Base-by-base conservation (phyloP, 2,329 filamentous ascomycete species). In the Nemania abortiva region DNA sequence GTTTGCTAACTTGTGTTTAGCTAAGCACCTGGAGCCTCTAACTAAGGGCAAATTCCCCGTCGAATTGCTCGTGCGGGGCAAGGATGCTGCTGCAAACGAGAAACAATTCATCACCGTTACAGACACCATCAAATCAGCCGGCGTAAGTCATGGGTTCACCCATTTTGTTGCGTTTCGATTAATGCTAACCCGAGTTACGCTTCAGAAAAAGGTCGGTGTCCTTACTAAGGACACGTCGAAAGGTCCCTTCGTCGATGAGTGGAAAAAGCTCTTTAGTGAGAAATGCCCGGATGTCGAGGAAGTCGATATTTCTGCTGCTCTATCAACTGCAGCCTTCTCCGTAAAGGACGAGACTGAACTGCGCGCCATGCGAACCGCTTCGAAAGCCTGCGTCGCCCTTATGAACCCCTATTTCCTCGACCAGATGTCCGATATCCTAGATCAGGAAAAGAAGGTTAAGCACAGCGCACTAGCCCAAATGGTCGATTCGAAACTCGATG, bases 321-420 rank as follows among this genome's bases (percentile, higher is more conserved):
- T 99, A 37, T 98, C 96, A 9, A 88, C 89, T 9, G 89, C 91
- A 50, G 94, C 94, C 60, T 92, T 99, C 79, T 91, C 95, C 18
- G 88, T 97, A 80, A 99, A 99, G 82, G 96, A 98, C 78, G 95
- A 98, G 81, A 92, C 91, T 77, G 96, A 99, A 82, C 86, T 99
- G 74, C 93, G 95, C 73, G 91, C 93, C 11, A 98, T 99, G 87
- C 91, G 97, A 78, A 97, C 95, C 74, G 94, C 95, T 4, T 96
- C 96, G 64, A 92, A 96, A 78, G 95, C 96, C 55, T 98, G 95
- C 75, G 95, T 97, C 73, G 95, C 94, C 67, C 85, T 98, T 69
- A 97, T 98, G 91, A 94, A 94, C 59, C 94, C 95, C 68, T 99
- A 96, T 82, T 98, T 98, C 80, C 91, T 99, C 73, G 96, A 99